phyloP scores from a whole-genome alignment of 768 basidiomycete genomes.

The Kwoniella botswanensis region DNA sequence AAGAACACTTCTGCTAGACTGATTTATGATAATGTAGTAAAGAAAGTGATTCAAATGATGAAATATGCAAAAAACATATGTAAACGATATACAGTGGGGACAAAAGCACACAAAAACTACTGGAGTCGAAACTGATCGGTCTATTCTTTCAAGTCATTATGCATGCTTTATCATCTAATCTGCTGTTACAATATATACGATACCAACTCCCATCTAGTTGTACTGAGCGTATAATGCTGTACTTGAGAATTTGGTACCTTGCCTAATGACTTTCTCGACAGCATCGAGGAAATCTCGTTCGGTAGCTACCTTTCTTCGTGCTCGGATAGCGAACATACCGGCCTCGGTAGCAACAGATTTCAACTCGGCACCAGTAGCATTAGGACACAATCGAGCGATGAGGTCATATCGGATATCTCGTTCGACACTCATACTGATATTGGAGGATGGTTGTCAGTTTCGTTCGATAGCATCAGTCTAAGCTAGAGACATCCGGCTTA shows the following conservation, averaged over 20 bases:
- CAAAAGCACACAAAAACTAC: too few species aligned
- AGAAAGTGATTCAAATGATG: background rate
- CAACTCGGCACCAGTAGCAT: constrained; percentile 97
- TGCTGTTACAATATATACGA: background rate
- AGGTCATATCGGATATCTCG: constrained; percentile 96
- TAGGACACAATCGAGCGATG: constrained; percentile 94
- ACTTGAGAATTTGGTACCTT: constrained; percentile 97
- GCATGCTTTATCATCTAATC: constrained; percentile 8
- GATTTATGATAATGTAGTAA: background rate
- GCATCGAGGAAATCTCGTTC: constrained; percentile 97
- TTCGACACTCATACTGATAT: constrained; percentile 88
- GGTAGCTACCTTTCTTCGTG: constrained; percentile 92
- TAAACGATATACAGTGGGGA: background rate
- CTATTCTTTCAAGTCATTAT: background rate
- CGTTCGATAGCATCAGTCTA: too few species aligned
- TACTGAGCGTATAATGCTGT: constrained; percentile 64
- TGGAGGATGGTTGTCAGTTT: background rate
- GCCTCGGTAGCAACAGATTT: constrained; percentile 98
- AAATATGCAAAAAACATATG: constrained; percentile 17
- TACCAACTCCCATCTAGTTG: constrained; percentile 33
- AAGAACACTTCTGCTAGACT: background rate
- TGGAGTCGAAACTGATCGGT: background rate
- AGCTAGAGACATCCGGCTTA: constrained; percentile 52
- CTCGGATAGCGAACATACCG: constrained; percentile 99
- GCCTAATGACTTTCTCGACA: constrained; percentile 97